A percentile compares a stretch with the other conserved stretches of the same genome.
Conservation (phyloP, 768 basidiomycete genomes). For the Xerocomellus chrysenteron region DNA sequence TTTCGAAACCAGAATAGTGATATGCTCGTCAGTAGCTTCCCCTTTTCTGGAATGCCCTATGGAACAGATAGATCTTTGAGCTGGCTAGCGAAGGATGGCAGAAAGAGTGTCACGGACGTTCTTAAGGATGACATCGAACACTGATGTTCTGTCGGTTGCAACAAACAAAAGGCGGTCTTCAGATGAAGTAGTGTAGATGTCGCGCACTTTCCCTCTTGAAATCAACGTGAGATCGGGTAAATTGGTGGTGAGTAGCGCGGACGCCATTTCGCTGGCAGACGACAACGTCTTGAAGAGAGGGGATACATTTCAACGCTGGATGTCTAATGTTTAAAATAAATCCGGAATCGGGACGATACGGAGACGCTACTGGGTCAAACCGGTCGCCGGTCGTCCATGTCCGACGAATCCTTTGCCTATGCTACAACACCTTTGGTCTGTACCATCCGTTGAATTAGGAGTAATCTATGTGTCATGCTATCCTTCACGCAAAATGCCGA, state of each 20-base stretch:
- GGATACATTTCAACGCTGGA: neutral
- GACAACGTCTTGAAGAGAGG: neutral
- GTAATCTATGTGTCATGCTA: slow-evolving; percentile 14
- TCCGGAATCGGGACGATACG: slow-evolving; percentile 17
- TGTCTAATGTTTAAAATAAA: slow-evolving; percentile 4
- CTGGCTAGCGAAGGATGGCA: neutral
- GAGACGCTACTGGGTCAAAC: slow-evolving; percentile 6
- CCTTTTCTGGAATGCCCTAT: slow-evolving; percentile 94
- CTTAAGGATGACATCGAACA: slow-evolving; percentile 92
- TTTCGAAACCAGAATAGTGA: slow-evolving; percentile 96
- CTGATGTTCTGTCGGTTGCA: slow-evolving; percentile 93
- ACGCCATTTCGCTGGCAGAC: slow-evolving; percentile 18
- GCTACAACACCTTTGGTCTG: slow-evolving; percentile 16
- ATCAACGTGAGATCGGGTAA: slow-evolving; percentile 65
- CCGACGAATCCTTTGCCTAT: slow-evolving; percentile 14
- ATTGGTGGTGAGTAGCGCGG: slow-evolving; percentile 52
- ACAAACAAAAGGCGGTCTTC: slow-evolving; percentile 82
- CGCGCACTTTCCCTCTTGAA: slow-evolving; percentile 93
- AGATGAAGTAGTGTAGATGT: slow-evolving; percentile 81
- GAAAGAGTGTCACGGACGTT: slow-evolving; percentile 60
- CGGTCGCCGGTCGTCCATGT: neutral
- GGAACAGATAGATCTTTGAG: neutral
- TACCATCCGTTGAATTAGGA: neutral
- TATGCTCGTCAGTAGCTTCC: slow-evolving; percentile 82
- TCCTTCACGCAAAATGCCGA: neutral